Evolutionary conservation across 2,329 filamentous ascomycete species (phyloP), one percentile per base, ranked within the genome.

Genomic region (Hymenoscyphus linearis): DNA sequence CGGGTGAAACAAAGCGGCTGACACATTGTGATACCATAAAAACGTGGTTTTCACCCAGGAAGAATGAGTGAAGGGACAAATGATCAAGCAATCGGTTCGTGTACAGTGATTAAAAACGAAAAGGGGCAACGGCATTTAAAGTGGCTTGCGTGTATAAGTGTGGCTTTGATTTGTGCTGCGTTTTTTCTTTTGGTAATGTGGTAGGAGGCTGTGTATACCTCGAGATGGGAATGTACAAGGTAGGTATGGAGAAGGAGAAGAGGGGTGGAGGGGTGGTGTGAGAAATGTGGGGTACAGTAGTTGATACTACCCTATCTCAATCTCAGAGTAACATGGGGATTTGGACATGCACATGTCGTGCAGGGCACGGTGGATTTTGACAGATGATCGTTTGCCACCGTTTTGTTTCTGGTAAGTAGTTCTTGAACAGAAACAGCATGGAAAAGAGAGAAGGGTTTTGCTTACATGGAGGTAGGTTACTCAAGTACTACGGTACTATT

Each of bases 11-110:
- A 44, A 25, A 31, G 59, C 18, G 37, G 52, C 54, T 37, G 27
- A 35, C 37, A 60, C 59, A 57, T 9, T 27, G 59, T 61, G 55
- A 61, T 61, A 61, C 54, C 13, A 16, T n/a, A 57, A 57, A 53
- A 61, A 61, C 55, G 55, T 57, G 59, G 59, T 26, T 31, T n/a
- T 26, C 26, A n/a, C 7, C 34, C 14, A 40, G 37, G 37, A n/a
- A 58, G n/a, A 57, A 44, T 27, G n/a, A 31, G 54, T 54, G 26
- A 5, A 31, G 31, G 31, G 31, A 31, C 55, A 55, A 31, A 57
- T 61, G 59, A 61, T 40, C 59, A 52, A 34, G 16, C 35, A 25
- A 27, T 56, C 54, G 44, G 40, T 60, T 60, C 36, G 52, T 57
- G 36, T 52, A 34, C 3, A 22, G 12, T 31, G 52, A 37, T 14